phyloP scores from a whole-genome alignment of 2,329 filamentous ascomycete species.

The Stachybotrys echinatus region DNA sequence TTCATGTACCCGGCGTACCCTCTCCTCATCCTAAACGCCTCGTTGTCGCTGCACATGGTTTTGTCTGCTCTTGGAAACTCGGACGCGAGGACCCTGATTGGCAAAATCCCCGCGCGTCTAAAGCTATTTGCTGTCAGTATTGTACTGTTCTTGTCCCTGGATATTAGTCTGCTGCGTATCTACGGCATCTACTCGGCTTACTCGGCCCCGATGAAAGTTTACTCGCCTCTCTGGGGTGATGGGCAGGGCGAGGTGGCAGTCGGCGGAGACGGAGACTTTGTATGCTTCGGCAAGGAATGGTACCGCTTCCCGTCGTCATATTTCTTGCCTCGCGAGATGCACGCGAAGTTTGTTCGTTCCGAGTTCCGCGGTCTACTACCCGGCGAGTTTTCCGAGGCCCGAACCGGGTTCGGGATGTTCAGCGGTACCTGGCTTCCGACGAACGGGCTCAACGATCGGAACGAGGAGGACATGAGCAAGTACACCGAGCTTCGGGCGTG shows the following conservation, averaged over 20 bases:
- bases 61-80: constrained; percentile 69
- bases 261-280: constrained; percentile 56
- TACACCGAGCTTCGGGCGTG: constrained; percentile 75
- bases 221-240: constrained; percentile 58
- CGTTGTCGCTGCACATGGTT: constrained; percentile 76
- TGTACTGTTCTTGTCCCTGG: constrained; percentile 58
- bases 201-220: constrained; percentile 70
- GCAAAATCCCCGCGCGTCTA: constrained; percentile 68
- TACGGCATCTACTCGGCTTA: constrained; percentile 78
- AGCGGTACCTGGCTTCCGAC: constrained; percentile 81
- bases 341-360: constrained; percentile 83
- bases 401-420: constrained; percentile 64
- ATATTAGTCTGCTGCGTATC: constrained; percentile 65
- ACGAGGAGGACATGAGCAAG: constrained; percentile 81
- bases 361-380: constrained; percentile 86
- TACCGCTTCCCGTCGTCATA: constrained; percentile 95
- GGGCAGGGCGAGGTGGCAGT: constrained; percentile 39
- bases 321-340: constrained; percentile 77
- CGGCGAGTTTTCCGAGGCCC: constrained; percentile 79
- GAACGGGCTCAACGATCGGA: constrained; percentile 84
- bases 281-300: constrained; percentile 97
- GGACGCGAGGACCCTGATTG: constrained; percentile 60
- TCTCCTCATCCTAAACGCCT: constrained; percentile 81
- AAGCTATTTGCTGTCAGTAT: constrained; percentile 61
- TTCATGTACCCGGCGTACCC: constrained; percentile 99